A percentile compares a stretch with the other conserved stretches of the same genome.
These are phyloP conservation scores for Vitis amurensis DNA, from an alignment of 164 flowering plant genomes.

Conservation along the genomic window DNA sequence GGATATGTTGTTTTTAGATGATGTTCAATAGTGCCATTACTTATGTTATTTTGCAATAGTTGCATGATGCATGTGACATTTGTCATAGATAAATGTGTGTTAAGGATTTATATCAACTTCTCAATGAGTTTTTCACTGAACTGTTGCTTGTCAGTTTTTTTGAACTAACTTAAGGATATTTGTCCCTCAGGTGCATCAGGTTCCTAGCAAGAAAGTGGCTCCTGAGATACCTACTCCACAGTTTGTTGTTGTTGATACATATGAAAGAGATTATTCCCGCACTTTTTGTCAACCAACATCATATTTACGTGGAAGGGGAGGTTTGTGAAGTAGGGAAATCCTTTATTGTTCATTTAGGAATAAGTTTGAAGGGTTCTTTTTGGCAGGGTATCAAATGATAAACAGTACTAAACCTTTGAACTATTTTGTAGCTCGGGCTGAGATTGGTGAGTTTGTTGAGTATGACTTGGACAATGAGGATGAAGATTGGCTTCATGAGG, in stretches of 20 bases:
- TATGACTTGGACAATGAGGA: conserved; percentile 98
- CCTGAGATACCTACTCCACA: conserved; percentile 95
- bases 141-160: not conserved
- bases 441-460: conserved; percentile 95
- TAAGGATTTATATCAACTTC: not conserved
- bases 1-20: too few relatives aligned
- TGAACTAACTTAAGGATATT: conserved; percentile 2
- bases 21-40: too few relatives aligned
- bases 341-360: not conserved
- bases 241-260: conserved; percentile 86
- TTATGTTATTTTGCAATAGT: not conserved
- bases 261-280: conserved; percentile 88
- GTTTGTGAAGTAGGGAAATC: conserved; percentile 30
- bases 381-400: not conserved
- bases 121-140: not conserved
- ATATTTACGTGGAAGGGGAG: conserved; percentile 93
- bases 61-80: not conserved
- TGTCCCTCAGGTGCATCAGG: conserved; percentile 47
- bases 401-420: not conserved
- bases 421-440: conserved; percentile 71
- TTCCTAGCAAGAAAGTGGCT: conserved; percentile 61
- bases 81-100: not conserved
- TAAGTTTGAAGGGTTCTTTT: not conserved
- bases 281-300: conserved; percentile 83
- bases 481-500: conserved; percentile 90